phyloP scores from a whole-genome alignment of 306 rosid genomes.

The Prunus salicina region DNA sequence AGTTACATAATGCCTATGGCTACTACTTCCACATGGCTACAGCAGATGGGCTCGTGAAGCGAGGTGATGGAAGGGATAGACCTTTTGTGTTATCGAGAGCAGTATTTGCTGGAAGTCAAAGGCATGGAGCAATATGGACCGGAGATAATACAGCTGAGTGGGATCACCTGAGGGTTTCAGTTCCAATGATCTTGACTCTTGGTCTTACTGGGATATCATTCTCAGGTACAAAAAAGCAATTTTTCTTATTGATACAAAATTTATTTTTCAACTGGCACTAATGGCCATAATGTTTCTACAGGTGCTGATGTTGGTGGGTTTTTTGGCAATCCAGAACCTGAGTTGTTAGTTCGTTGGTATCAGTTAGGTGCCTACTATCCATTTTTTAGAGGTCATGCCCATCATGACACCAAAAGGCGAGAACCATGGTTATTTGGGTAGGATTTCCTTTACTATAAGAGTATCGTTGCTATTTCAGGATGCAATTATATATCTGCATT shows the following conservation, averaged over 20 bases:
- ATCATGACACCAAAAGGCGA: constrained; percentile 95
- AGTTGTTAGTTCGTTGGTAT: constrained; percentile 94
- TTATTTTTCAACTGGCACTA: constrained; percentile 3
- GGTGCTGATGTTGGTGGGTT: constrained; percentile 99
- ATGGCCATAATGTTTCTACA: constrained; percentile 31
- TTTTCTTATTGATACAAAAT: background rate
- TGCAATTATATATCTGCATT: background rate
- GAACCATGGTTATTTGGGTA: constrained; percentile 99
- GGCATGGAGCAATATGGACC: constrained; percentile 91
- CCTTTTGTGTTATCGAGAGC: constrained; percentile 95
- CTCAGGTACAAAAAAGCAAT: constrained; percentile 52
- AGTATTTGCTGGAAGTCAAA: constrained; percentile 87
- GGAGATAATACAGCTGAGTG: constrained; percentile 97
- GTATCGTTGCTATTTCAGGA: background rate
- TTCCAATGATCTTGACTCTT: constrained; percentile 91
- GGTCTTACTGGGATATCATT: constrained; percentile 81
- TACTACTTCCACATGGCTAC: constrained; percentile 98
- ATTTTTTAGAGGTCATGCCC: constrained; percentile 94
- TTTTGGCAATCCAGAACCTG: constrained; percentile 95
- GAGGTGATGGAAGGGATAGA: constrained; percentile 84
- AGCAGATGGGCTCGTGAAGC: constrained; percentile 72
- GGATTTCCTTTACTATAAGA: constrained; percentile 29
- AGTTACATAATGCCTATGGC: constrained; percentile 90
- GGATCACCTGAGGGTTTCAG: constrained; percentile 88
- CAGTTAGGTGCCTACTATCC: constrained; percentile 93